These are phyloP conservation scores for Sporisorium exsertum DNA, from an alignment of 1,284 basidiomycete genomes.

Conservation along the genomic window DNA sequence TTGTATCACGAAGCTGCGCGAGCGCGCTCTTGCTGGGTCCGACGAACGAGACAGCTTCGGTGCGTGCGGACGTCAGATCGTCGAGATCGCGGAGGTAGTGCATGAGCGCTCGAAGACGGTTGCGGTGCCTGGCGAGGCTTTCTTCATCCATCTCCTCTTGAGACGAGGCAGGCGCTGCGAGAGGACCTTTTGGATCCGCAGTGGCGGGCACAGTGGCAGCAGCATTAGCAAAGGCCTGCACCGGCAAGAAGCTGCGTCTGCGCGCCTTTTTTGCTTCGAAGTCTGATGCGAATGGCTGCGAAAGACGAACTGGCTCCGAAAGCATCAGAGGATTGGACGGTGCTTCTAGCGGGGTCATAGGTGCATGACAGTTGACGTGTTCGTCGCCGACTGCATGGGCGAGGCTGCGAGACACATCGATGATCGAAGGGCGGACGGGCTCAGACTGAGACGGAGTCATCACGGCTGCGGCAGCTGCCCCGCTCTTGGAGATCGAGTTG, in stretches of 20 bases:
- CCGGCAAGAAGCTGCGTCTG: constrained; percentile 45
- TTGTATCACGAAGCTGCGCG: constrained; percentile 26
- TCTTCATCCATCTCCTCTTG: constrained; percentile 38
- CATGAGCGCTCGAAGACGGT: constrained; percentile 88
- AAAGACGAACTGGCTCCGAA: neutral
- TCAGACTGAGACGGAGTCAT: constrained; percentile 34
- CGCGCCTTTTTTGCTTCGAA: constrained; percentile 31
- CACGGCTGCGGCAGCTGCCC: constrained; percentile 9
- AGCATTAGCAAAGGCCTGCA: constrained; percentile 21
- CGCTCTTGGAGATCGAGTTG: constrained; percentile 15
- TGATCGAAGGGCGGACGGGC: constrained; percentile 12
- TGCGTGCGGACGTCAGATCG: constrained; percentile 74
- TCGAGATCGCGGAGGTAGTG: constrained; percentile 94
- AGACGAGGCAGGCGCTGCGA: neutral
- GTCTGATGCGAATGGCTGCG: constrained; percentile 21
- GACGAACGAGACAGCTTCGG: constrained; percentile 24
- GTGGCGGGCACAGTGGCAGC: neutral
- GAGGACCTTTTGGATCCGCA: neutral
- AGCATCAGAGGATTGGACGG: constrained; percentile 9
- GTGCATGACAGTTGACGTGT: neutral
- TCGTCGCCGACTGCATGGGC: constrained; percentile 11
- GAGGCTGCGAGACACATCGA: constrained; percentile 19
- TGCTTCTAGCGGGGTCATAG: constrained; percentile 29
- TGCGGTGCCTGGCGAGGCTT: constrained; percentile 72
- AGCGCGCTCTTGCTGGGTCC: constrained; percentile 37